Evolutionary conservation across 2,329 filamentous ascomycete species (phyloP).

Genomic region (Allantophomopsis lycopodina): DNA sequence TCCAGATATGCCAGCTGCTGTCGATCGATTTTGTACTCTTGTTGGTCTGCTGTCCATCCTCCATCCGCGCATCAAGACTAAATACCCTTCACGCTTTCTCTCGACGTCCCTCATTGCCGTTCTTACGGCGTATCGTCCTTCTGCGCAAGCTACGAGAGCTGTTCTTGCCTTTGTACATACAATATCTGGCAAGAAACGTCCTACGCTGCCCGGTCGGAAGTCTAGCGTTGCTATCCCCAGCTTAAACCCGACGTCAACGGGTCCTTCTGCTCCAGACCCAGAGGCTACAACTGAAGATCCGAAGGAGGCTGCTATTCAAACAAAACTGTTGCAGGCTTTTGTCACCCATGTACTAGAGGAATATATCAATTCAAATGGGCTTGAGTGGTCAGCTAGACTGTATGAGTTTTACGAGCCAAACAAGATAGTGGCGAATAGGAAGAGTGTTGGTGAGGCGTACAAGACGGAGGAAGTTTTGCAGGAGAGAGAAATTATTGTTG

Average conservation of each 20-base stretch:
- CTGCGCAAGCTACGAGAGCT: constrained; percentile 52
- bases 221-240: constrained; percentile 38
- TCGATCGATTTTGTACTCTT: constrained; percentile 50
- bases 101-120: constrained; percentile 65
- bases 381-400: constrained; percentile 50
- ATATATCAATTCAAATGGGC: constrained; percentile 47
- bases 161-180: constrained; percentile 59
- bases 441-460: constrained; percentile 49
- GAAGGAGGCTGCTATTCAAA: constrained; percentile 46
- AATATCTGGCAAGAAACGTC: constrained; percentile 52
- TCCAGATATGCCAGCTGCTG: constrained; percentile 7
- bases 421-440: constrained; percentile 44
- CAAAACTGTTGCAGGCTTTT: constrained; percentile 58
- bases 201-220: constrained; percentile 42
- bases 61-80: constrained; percentile 63
- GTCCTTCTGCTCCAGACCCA: constrained; percentile 44
- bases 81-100: constrained; percentile 65
- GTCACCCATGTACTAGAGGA: constrained; percentile 65
- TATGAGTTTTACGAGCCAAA: constrained; percentile 56
- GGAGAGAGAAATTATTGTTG: constrained; percentile 51
- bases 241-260: constrained; percentile 40
- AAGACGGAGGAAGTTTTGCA: constrained; percentile 47
- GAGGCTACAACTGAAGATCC: constrained; percentile 40
- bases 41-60: constrained; percentile 60
- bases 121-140: constrained; percentile 48